Percentiles rank a stretch among this genome's conserved stretches.
These are phyloP conservation scores for Luffa acutangula DNA, from an alignment of 306 rosid genomes.

Conservation along the genomic window DNA sequence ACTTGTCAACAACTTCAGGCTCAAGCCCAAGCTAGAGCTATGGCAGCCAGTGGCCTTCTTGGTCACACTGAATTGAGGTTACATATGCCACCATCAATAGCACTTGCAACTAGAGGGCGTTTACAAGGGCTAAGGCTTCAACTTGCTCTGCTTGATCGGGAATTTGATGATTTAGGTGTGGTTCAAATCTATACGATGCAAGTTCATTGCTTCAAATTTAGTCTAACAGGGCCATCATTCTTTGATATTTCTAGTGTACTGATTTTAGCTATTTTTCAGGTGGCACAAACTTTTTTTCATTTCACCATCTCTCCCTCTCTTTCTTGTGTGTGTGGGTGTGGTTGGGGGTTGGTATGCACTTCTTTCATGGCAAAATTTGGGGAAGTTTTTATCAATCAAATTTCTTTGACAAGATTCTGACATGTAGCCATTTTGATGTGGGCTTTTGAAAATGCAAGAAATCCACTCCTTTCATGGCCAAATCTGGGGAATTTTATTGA, in stretches of 20 bases:
- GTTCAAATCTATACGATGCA: background rate
- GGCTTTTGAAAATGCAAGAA: background rate
- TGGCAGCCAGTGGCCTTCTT: slow-evolving; percentile 76
- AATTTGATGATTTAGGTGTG: slow-evolving; percentile 82
- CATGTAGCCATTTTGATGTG: background rate
- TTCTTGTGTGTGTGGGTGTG: background rate
- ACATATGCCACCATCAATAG: slow-evolving; percentile 88
- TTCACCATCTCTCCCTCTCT: background rate
- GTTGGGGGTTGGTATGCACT: background rate
- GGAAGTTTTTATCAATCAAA: background rate
- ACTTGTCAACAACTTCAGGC: slow-evolving; percentile 98
- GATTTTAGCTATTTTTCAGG: background rate
- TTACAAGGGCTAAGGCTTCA: slow-evolving; percentile 95
- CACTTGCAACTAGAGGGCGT: slow-evolving; percentile 79
- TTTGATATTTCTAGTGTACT: background rate
- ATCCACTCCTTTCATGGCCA: background rate
- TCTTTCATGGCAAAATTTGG: background rate
- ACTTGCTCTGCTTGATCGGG: slow-evolving; percentile 96
- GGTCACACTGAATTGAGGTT: slow-evolving; percentile 80
- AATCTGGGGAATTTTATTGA: background rate
- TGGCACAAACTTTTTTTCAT: background rate
- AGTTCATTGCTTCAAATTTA: background rate
- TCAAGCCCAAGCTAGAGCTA: slow-evolving; percentile 92
- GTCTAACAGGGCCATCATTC: background rate
- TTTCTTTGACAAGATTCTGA: background rate